These are phyloP conservation scores for Daldinia bambusicola DNA, from an alignment of 495 filamentous ascomycete species.

Conservation along the genomic window DNA sequence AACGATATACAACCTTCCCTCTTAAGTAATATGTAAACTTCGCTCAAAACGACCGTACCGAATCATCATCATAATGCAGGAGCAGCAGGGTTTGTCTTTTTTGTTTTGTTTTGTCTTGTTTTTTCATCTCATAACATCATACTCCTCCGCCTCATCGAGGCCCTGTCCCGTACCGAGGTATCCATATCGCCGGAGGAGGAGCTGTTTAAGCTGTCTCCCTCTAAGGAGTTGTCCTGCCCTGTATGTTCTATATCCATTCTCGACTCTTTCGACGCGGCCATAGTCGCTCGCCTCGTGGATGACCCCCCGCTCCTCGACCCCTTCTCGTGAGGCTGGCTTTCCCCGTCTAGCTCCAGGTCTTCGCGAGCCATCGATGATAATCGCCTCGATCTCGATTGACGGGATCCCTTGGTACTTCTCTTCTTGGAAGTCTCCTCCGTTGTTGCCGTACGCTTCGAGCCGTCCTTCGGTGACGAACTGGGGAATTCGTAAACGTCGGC, in stretches of 20 bases:
- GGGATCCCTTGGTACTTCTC: slow-evolving; percentile 24
- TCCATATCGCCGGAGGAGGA: slow-evolving; percentile 28
- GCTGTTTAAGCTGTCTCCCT: slow-evolving; percentile 38
- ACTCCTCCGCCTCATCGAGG: slow-evolving; percentile 57
- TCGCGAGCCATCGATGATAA: slow-evolving; percentile 41
- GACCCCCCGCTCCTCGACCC: slow-evolving; percentile 17
- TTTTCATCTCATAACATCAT: slow-evolving; percentile 64
- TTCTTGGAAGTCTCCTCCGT: slow-evolving; percentile 29
- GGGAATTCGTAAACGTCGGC: slow-evolving; percentile 51
- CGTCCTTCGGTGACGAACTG: slow-evolving; percentile 43
- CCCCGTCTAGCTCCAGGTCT: slow-evolving; percentile 34
- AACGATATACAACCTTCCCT: slow-evolving; percentile 15
- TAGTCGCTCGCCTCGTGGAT: slow-evolving; percentile 54
- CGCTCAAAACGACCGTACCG: slow-evolving; percentile 29
- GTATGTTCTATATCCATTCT: slow-evolving; percentile 35
- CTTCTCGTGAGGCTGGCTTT: slow-evolving; percentile 32
- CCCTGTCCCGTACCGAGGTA: slow-evolving; percentile 24
- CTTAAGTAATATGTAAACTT: slow-evolving; percentile 8
- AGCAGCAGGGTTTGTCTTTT: not conserved
- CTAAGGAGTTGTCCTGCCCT: slow-evolving; percentile 31
- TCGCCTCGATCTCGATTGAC: slow-evolving; percentile 44
- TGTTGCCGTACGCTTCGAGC: slow-evolving; percentile 22
- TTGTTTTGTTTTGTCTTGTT: not conserved
- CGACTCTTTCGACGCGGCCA: slow-evolving; percentile 51
- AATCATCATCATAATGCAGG: slow-evolving; percentile 33